Conservation (phyloP, 148 eudicot species). For the Mesembryanthemum crystallinum region DNA sequence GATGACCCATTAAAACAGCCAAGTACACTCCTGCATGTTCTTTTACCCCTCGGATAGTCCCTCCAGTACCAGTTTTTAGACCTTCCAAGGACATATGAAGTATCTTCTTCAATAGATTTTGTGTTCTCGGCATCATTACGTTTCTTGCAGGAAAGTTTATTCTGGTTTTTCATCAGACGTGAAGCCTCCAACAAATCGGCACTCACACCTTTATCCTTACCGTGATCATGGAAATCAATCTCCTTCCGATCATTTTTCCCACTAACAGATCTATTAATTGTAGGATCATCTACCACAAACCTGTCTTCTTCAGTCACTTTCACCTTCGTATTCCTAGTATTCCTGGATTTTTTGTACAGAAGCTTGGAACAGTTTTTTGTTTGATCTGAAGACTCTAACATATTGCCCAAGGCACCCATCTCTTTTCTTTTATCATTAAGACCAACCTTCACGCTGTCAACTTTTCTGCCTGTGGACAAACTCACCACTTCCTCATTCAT, state of each 20-base stretch:
- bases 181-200: conserved; percentile 13
- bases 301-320: neutral
- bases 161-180: neutral
- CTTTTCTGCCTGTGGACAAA: conserved; percentile 14
- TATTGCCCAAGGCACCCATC: neutral
- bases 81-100: conserved; percentile 13
- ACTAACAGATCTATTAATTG: neutral
- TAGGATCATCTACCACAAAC: neutral
- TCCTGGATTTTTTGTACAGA: neutral
- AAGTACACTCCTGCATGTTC: conserved; percentile 23
- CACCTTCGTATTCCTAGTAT: conserved; percentile 3
- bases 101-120: conserved; percentile 9
- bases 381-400: conserved; percentile 10
- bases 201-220: neutral
- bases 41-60: conserved; percentile 48
- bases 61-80: conserved; percentile 27
- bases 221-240: conserved; percentile 8
- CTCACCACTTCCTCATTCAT: conserved; percentile 21
- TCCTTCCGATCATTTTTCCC: conserved; percentile 3
- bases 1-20: conserved; percentile 20
- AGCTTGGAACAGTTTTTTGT: conserved; percentile 4
- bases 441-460: conserved; percentile 16
- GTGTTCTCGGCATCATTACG: conserved; percentile 21
- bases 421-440: conserved; percentile 25
- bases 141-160: conserved; percentile 2